Evolutionary conservation across 768 basidiomycete genomes (phyloP).

Genomic region (Epithele typhae): DNA sequence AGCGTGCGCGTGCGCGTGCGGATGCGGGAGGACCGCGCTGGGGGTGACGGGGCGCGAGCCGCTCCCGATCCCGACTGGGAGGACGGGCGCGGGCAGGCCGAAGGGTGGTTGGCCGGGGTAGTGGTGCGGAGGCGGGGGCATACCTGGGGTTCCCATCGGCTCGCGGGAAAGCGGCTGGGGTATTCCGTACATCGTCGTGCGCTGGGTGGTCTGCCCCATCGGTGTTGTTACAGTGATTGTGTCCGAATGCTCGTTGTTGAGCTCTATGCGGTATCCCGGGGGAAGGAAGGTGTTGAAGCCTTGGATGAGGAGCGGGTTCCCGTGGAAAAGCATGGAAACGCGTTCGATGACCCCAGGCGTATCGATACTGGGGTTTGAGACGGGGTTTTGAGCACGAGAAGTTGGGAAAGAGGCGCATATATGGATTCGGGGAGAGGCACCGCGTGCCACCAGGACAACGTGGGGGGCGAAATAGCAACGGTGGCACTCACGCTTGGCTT

Average conservation of each 20-base stretch:
- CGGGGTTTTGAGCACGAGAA: neutral
- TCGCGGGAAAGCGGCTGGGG: slow-evolving; percentile 27
- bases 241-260: slow-evolving; percentile 69
- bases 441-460: too few species aligned
- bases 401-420: slow-evolving; percentile 4
- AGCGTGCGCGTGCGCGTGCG: slow-evolving; percentile 28
- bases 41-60: slow-evolving; percentile 51
- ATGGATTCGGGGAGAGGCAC: neutral
- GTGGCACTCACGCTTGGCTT: slow-evolving; percentile 74
- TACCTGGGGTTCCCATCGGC: slow-evolving; percentile 19
- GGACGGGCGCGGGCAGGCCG: slow-evolving; percentile 18
- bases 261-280: slow-evolving; percentile 89
- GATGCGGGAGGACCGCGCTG: too few species aligned
- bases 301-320: slow-evolving; percentile 86
- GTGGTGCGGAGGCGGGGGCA: slow-evolving; percentile 10
- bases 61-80: slow-evolving; percentile 32
- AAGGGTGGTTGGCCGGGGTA: slow-evolving; percentile 20
- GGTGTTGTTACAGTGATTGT: slow-evolving; percentile 83
- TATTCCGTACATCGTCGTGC: slow-evolving; percentile 38
- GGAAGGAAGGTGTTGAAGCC: slow-evolving; percentile 98
- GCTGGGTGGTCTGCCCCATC: slow-evolving; percentile 65
- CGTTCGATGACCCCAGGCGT: slow-evolving; percentile 96
- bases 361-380: slow-evolving; percentile 65
- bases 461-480: too few species aligned
- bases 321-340: slow-evolving; percentile 89